Base-by-base conservation (phyloP, 805 yeast species). In the Naumovozyma castellii region DNA sequence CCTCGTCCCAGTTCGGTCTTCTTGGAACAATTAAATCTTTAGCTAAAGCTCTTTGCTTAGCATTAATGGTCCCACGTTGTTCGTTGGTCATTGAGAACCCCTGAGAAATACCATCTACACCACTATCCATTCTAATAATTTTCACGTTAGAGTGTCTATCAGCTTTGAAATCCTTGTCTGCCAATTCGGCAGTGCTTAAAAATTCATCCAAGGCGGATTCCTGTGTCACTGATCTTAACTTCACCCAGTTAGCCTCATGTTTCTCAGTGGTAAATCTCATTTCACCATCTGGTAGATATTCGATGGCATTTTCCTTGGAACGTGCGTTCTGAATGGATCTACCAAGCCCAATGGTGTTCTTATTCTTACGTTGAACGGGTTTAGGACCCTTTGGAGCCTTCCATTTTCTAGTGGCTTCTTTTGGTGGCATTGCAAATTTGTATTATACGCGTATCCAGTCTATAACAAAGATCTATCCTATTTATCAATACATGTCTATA, bases 111-210 rank as follows among this genome's bases (percentile, higher is more conserved):
- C 67, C 62, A 35, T 70, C 70, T n/a, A 48, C 52, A 35, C 58
- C 58, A 33, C 49, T 53, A 38, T 84, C 85, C 43, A 84, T 79
- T 56, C 80, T 76, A 50, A 92, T 80, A 51, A 92, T 85, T 53
- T 81, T 83, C 43, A 92, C 88, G 49, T 81, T 84, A 35, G 81
- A 78, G 42, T 78, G 72, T 55, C 81, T 78, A 49, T 90, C 97
- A 3, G 97, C 96, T 6, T 95, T 79, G 65, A 92, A 92, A 65
- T 92, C 97, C 16, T 90, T 87, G 57, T 87, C 95, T 2, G 97
- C 96, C 43, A 92, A 73, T 61, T 86, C 95, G 1, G 98, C 99
- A 5, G 97, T 90, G 55, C 80, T 82, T 54, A 92, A 73, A 61
- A 92, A 88, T 64, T 92, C 99, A 64, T 92, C 97, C 42, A 92